Base-by-base conservation (phyloP, 768 basidiomycete species). In the Daedaleopsis nitida region DNA sequence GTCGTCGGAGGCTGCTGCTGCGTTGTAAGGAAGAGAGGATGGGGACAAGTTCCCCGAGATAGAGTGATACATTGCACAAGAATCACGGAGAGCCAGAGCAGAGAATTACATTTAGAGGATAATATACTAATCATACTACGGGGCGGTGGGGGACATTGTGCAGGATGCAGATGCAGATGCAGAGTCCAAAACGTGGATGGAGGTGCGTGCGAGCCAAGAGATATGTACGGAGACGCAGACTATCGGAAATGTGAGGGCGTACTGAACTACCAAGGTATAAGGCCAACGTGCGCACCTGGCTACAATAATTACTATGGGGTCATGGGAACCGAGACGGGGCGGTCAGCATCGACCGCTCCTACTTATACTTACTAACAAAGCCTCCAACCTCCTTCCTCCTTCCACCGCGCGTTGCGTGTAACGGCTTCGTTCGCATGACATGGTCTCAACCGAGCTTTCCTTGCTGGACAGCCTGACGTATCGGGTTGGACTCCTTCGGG, bases 401-500 rank as follows among this genome's bases (percentile, higher is more conserved):
- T 17, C 17, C 39, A 5, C 17, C 13, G 17, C 17, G 39, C 39
- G 39, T 42, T 13, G 39, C 13, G 10, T 42, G 39, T 5, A 5
- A 2, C 7, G 27, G 7, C 27, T 42, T 42, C 17, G 39, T 42
- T 10, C 11, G 39, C 13, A 17, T 42, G 3, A 47, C 9, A n/a
- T 23, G 1, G 37, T 2, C 47, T 69, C 59, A 67, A 53, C 71
- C 69, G 38, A 76, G 59, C 63, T 71, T 74, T 39, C 80, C 78
- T 63, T 81, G 75, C 66, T 83, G 81, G 17, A 91, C 80, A 1
- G 88, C 91, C 70, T 83, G 87, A 56, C 91, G 81, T 64, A 92
- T 83, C 7, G 89, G 91, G 70, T 91, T 91, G 65, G 85, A 84
- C 49, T 77, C 79, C 19, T 85, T 77, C 12, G 85, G 82, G 35